Base-by-base conservation (phyloP, 495 filamentous ascomycete genomes). In the Lasiosphaeria miniovina region DNA sequence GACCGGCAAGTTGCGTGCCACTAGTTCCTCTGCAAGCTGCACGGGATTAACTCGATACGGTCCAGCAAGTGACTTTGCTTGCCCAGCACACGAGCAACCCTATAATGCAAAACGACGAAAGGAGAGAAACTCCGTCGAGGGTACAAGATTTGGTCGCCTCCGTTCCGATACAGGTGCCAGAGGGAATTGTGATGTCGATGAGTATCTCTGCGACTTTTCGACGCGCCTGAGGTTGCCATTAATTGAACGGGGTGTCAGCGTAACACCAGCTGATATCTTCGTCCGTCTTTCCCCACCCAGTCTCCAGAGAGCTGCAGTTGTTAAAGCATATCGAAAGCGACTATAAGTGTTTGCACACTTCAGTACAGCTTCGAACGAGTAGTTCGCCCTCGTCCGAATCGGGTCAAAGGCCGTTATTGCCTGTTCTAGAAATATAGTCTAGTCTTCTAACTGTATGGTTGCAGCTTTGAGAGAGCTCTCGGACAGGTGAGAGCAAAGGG, bases 1-100 rank as follows among this genome's bases (percentile, higher is more conserved):
- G 52, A 56, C 49, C 54, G 55, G 52, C 58, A 12, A 8, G 38
- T 12, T 46, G 43, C 12, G 43, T 60, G 57, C 64, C 66, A 62
- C 64, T 65, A 69, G 64, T 68, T 51, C 50, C 24, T 55, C 62
- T 68, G 67, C 62, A 64, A 43, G 65, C 62, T 67, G 65, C 65
- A 67, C 61, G 62, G 61, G 57, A 60, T 59, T 49, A 61, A 55
- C 41, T 51, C 46, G 51, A 52, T 24, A 24, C 24, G 24, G 24
- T 2, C 24, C 24, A 24, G 24, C 24, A 24, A 24, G 24, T 24
- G 24, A 24, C 24, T 24, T 24, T 24, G 24, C 24, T 24, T 24
- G 24, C 24, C 24, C 24, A 24, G 24, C 24, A 24, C 24, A 24
- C 24, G 24, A 24, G 24, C 24, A 24, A 24, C 24, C 24, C 24